Conservation (phyloP, 495 filamentous ascomycete species). For the Tuber borchii region DNA sequence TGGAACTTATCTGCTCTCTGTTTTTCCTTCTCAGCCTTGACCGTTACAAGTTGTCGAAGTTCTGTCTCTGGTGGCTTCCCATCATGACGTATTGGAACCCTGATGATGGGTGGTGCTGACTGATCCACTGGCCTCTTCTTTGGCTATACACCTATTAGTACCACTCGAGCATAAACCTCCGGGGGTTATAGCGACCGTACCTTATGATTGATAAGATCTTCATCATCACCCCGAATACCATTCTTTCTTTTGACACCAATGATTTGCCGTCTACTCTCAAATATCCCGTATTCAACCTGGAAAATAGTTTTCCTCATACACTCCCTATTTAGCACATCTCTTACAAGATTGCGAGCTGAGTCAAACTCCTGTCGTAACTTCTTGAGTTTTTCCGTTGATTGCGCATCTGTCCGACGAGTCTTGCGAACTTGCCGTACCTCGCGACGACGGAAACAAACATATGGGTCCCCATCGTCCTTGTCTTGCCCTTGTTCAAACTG, state of each 20-base stretch:
- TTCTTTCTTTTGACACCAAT: constrained; percentile 83
- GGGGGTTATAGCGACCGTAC: constrained; percentile 48
- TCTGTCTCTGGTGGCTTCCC: constrained; percentile 67
- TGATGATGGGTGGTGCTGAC: constrained; percentile 52
- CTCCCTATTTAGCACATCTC: constrained; percentile 71
- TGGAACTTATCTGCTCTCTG: constrained; percentile 54
- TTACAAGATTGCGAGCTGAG: constrained; percentile 72
- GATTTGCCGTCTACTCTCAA: constrained; percentile 68
- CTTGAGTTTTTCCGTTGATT: constrained; percentile 89
- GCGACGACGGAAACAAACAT: constrained; percentile 94
- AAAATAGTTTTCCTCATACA: constrained; percentile 69
- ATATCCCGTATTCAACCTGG: constrained; percentile 63
- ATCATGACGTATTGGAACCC: constrained; percentile 63
- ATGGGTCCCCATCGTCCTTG: constrained; percentile 91
- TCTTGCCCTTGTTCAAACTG: constrained; percentile 87
- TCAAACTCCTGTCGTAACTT: constrained; percentile 86
- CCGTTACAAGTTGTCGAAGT: constrained; percentile 65
- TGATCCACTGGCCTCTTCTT: constrained; percentile 51
- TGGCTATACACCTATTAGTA: constrained; percentile 51
- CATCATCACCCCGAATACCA: constrained; percentile 84
- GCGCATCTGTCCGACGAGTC: constrained; percentile 85
- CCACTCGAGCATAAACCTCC: constrained; percentile 49
- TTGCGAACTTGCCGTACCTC: constrained; percentile 92
- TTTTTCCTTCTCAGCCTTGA: constrained; percentile 75
- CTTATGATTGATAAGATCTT: constrained; percentile 91